Evolutionary conservation across 306 rosid genomes (phyloP).

Genomic region (Neltuma alba): DNA sequence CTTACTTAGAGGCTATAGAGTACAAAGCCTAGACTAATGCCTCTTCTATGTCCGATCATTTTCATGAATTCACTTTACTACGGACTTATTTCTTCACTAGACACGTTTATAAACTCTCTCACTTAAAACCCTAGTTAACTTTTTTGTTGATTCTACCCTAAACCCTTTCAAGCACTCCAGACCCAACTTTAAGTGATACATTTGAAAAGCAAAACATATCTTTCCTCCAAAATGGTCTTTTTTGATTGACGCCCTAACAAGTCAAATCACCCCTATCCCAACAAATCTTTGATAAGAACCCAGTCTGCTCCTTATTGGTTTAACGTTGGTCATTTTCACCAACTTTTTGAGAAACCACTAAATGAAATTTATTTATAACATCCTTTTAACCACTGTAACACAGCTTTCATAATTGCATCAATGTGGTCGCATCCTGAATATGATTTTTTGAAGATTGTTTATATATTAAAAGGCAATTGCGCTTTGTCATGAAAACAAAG

Average conservation of each 20-base stretch:
- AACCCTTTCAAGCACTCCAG: background rate
- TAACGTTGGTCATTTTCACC: conserved; percentile 12
- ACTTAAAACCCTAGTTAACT: background rate
- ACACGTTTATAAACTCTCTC: conserved; percentile 2
- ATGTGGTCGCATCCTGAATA: conserved; percentile 5
- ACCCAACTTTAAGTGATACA: background rate
- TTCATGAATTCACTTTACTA: background rate
- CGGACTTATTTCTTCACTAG: background rate
- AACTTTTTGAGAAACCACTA: conserved; percentile 1
- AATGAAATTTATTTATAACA: conserved; percentile 12
- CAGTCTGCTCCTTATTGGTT: background rate
- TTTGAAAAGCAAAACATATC: background rate
- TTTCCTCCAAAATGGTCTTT: background rate
- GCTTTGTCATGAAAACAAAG: background rate
- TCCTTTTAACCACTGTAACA: conserved; percentile 10
- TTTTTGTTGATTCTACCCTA: background rate
- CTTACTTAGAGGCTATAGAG: background rate
- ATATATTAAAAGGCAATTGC: conserved; percentile 1
- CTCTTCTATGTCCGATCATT: background rate
- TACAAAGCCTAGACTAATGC: background rate
- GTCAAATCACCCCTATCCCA: background rate
- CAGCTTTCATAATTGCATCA: conserved; percentile 11
- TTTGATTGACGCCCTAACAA: background rate
- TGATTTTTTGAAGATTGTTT: conserved; percentile 1
- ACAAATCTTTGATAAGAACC: background rate